Evolutionary conservation across 164 flowering plant species (phyloP).

Genomic region (Nymphaea colorata): DNA sequence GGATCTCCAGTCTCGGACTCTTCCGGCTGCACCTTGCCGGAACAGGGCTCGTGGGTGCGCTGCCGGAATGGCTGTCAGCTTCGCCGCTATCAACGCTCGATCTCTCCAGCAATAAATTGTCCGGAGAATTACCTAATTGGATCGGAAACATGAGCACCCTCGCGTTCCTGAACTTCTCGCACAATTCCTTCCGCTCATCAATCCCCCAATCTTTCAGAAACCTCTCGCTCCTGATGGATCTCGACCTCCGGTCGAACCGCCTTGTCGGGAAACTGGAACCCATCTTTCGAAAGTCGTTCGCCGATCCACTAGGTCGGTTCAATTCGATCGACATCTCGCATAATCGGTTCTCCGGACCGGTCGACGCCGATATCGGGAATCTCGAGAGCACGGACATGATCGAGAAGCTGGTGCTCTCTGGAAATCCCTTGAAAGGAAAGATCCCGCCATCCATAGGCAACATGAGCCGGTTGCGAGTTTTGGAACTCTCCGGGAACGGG

Average conservation of each 20-base stretch:
- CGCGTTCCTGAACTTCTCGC: conserved; percentile 52
- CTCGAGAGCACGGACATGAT: conserved; percentile 19
- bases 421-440: conserved; percentile 33
- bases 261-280: conserved; percentile 23
- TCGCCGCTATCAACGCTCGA: conserved; percentile 37
- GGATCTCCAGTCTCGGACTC: conserved; percentile 27
- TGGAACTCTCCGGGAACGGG: conserved; percentile 22
- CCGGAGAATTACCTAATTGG: conserved; percentile 47
- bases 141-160: conserved; percentile 62
- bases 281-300: conserved; percentile 22
- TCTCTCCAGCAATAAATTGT: conserved; percentile 46
- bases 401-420: conserved; percentile 25
- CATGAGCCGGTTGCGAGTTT: conserved; percentile 16
- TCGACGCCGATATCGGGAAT: conserved; percentile 25
- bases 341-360: conserved; percentile 39
- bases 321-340: conserved; percentile 42
- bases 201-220: conserved; percentile 43
- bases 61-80: conserved; percentile 40
- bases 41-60: conserved; percentile 44
- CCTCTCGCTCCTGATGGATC: conserved; percentile 30
- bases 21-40: conserved; percentile 33
- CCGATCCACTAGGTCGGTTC: conserved; percentile 33
- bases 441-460: conserved; percentile 43
- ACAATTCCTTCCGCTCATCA: conserved; percentile 40
- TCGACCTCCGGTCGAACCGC: conserved; percentile 62